Conservation (phyloP, 441 rosid genomes). For the Geranium incanum region DNA sequence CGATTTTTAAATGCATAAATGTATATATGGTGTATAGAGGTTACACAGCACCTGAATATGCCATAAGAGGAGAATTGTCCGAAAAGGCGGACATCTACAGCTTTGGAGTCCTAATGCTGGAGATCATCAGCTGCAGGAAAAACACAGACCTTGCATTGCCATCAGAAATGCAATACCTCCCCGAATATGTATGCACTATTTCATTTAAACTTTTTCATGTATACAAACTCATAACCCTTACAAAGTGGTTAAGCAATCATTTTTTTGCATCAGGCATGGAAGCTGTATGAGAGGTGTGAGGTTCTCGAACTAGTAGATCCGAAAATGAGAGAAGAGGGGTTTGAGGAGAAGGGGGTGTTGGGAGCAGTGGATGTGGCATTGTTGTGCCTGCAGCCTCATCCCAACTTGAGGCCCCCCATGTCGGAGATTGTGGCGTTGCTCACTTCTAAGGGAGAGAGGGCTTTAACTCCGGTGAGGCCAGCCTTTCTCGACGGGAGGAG, state of each 20-base stretch:
- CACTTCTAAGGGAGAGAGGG: slow-evolving; percentile 35
- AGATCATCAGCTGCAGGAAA: slow-evolving; percentile 52
- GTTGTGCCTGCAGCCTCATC: slow-evolving; percentile 51
- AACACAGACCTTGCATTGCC: slow-evolving; percentile 50
- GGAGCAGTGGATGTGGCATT: slow-evolving; percentile 42
- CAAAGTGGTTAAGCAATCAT: background rate
- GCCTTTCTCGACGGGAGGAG: slow-evolving; percentile 31
- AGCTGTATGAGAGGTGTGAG: slow-evolving; percentile 33
- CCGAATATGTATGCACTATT: slow-evolving; percentile 45
- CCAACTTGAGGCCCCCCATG: slow-evolving; percentile 48
- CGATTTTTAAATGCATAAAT: no score
- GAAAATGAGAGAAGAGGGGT: slow-evolving; percentile 31
- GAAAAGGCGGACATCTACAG: slow-evolving; percentile 71
- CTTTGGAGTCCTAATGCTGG: slow-evolving; percentile 57
- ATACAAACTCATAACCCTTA: background rate
- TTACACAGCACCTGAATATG: slow-evolving; percentile 64
- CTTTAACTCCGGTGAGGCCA: slow-evolving; percentile 33
- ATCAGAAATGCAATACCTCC: slow-evolving; percentile 60
- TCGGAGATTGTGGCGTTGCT: slow-evolving; percentile 53
- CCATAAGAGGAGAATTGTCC: slow-evolving; percentile 53
- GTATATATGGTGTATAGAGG: slow-evolving; percentile 27
- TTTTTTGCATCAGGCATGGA: slow-evolving; percentile 43
- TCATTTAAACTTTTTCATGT: background rate
- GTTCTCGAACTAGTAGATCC: slow-evolving; percentile 43
- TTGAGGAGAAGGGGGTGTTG: slow-evolving; percentile 35